Evolutionary conservation across 139 green algal genomes (phyloP).

Genomic region (Volvox africanus): DNA sequence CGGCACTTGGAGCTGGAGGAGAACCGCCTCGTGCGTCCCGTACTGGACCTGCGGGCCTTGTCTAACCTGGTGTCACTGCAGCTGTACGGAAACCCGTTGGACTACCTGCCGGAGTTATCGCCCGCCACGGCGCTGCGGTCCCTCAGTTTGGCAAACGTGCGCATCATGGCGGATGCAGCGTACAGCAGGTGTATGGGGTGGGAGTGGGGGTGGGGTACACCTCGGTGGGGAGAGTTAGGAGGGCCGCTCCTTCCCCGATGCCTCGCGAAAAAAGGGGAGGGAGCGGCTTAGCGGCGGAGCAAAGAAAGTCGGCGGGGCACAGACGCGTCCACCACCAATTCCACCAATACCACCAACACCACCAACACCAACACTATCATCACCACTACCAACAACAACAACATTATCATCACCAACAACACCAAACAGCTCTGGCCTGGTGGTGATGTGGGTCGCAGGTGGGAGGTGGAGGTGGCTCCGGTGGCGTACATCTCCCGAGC

Average conservation of each 20-base stretch:
- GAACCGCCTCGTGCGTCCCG: conserved; percentile 85
- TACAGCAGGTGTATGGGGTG: conserved; percentile 58
- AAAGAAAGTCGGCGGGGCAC: too few relatives aligned
- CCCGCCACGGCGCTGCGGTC: conserved; percentile 78
- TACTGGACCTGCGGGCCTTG: conserved; percentile 80
- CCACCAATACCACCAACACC: too few relatives aligned
- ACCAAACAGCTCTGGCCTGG: background rate
- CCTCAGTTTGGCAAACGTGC: conserved; percentile 85
- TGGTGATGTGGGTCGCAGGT: conserved; percentile 38
- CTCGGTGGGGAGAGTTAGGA: too few relatives aligned
- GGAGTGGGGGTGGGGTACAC: too few relatives aligned
- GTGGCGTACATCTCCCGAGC: conserved; percentile 53
- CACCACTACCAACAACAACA: too few relatives aligned
- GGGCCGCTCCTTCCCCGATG: too few relatives aligned
- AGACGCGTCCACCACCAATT: too few relatives aligned
- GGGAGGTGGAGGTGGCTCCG: conserved; percentile 63
- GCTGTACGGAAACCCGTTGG: conserved; percentile 92
- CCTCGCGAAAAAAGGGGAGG: too few relatives aligned
- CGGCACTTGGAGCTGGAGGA: conserved; percentile 88
- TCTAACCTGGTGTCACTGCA: conserved; percentile 54
- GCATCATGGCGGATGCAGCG: conserved; percentile 60
- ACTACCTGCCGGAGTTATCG: conserved; percentile 94
- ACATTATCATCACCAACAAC: too few relatives aligned
- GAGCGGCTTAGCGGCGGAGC: too few relatives aligned
- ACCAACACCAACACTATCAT: too few relatives aligned